Conservation (phyloP, 345 rosid genomes). For the Firmiana major region DNA sequence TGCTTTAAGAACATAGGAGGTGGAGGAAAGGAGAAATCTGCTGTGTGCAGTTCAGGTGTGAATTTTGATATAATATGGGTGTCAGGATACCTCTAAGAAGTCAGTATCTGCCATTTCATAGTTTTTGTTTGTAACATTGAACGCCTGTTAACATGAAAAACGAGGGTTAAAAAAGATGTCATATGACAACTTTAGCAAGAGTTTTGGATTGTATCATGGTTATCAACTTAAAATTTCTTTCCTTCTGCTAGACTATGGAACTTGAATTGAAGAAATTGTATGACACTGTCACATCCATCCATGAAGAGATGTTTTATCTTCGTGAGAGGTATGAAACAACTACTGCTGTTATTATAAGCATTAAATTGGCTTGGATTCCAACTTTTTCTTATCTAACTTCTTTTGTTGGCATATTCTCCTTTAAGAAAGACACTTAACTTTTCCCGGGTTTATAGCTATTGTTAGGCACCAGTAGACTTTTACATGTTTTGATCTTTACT, state of each 20-base stretch:
- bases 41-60: neutral
- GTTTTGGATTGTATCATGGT: neutral
- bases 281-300: slow-evolving; percentile 53
- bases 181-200: too few species aligned
- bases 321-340: slow-evolving; percentile 55
- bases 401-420: too few species aligned
- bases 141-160: neutral
- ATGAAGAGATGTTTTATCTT: slow-evolving; percentile 76
- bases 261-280: slow-evolving; percentile 67
- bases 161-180: too few species aligned
- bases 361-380: too few species aligned
- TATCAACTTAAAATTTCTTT: neutral
- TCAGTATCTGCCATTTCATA: neutral
- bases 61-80: neutral
- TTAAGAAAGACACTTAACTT: too few species aligned
- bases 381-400: too few species aligned
- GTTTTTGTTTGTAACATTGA: neutral
- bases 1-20: neutral
- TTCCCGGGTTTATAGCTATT: neutral
- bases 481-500: neutral
- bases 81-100: neutral
- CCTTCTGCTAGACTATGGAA: slow-evolving; percentile 47
- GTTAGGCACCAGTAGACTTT: neutral
- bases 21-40: neutral
- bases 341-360: neutral